Percentiles rank a stretch among this genome's conserved stretches.
These are phyloP conservation scores for Dactylellina drechsleri DNA, from an alignment of 2,329 filamentous ascomycete species.

Conservation along the genomic window DNA sequence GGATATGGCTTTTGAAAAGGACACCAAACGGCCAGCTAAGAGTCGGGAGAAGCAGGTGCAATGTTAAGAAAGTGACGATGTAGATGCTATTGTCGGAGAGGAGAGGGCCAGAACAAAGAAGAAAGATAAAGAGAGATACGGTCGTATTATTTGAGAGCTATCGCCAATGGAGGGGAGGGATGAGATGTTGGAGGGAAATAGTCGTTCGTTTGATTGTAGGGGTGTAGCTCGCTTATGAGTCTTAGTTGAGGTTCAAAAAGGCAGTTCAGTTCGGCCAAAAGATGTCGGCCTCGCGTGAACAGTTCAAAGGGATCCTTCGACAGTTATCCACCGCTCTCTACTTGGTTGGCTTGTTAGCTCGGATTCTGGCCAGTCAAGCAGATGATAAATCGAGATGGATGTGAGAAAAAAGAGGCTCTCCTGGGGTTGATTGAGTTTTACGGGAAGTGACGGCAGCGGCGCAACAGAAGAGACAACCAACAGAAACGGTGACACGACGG, in stretches of 20 bases:
- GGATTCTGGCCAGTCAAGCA: neutral
- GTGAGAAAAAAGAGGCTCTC: conserved; percentile 56
- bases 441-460: conserved; percentile 59
- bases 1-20: conserved; percentile 55
- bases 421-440: conserved; percentile 60
- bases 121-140: conserved; percentile 42
- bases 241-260: conserved; percentile 48
- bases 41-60: conserved; percentile 50
- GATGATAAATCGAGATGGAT: conserved; percentile 6
- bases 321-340: conserved; percentile 31
- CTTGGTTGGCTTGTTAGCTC: conserved; percentile 18
- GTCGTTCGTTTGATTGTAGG: conserved; percentile 27
- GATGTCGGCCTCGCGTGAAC: conserved; percentile 53
- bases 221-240: conserved; percentile 55
- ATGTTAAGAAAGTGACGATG: neutral
- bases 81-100: conserved; percentile 44
- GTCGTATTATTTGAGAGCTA: conserved; percentile 53
- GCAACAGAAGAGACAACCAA: conserved; percentile 60
- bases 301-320: conserved; percentile 46
- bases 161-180: conserved; percentile 56
- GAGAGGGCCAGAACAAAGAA: conserved; percentile 54
- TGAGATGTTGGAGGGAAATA: conserved; percentile 33
- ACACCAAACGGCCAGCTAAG: conserved; percentile 58
- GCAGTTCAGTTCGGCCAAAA: conserved; percentile 37
- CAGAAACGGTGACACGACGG: conserved; percentile 51